These are phyloP conservation scores for Aspergillus bertholletiae DNA, from an alignment of 495 filamentous ascomycete genomes.

Conservation along the genomic window DNA sequence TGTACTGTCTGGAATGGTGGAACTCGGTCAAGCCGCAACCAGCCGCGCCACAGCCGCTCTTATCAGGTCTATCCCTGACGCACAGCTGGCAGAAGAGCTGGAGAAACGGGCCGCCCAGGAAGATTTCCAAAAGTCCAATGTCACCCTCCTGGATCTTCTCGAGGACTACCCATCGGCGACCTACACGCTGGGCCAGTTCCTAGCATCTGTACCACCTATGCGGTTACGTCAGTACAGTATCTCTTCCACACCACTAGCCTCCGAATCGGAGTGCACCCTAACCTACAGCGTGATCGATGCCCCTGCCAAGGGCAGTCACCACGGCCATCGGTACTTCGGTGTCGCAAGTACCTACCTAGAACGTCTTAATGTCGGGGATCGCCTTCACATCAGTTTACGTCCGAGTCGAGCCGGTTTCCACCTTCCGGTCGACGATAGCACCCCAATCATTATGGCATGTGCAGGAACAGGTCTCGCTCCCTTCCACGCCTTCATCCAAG, in stretches of 20 bases:
- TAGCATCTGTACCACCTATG: constrained; percentile 44
- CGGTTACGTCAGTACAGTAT: constrained; percentile 67
- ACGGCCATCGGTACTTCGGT: not conserved
- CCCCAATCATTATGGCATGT: constrained; percentile 28
- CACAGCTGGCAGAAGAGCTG: no score
- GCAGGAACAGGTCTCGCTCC: constrained; percentile 36
- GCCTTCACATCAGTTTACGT: not conserved
- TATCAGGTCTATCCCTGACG: no score
- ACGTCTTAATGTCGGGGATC: not conserved
- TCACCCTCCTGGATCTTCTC: constrained; percentile 5
- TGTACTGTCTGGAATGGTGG: not conserved
- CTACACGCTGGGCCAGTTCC: constrained; percentile 56
- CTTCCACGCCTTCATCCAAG: constrained; percentile 33
- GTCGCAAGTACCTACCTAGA: constrained; percentile 5
- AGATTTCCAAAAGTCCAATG: not conserved
- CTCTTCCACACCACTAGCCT: constrained; percentile 40
- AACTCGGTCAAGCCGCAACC: not conserved
- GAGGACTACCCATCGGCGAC: constrained; percentile 35
- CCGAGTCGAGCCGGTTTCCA: constrained; percentile 3
- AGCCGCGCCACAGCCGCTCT: not conserved
- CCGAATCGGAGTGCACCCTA: not conserved
- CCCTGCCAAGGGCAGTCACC: not conserved
- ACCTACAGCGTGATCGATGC: not conserved
- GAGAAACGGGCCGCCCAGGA: not conserved
- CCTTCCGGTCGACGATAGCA: constrained; percentile 15